A percentile compares a stretch with the other conserved stretches of the same genome.
Conservation (phyloP, 257 asterid species). For the Solanum rostratum region DNA sequence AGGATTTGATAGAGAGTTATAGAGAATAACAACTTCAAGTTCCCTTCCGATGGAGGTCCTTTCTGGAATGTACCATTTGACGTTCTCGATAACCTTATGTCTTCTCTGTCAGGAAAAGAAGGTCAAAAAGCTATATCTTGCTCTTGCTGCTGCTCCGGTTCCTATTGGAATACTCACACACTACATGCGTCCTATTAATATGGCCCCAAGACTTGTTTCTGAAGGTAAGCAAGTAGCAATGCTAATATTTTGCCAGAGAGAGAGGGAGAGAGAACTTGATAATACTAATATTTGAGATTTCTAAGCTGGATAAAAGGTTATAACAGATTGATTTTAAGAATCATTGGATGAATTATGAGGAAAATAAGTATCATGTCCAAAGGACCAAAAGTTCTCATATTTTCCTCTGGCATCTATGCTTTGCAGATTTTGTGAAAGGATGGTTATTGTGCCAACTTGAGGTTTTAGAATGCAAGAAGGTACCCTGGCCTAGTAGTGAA, state of each 20-base stretch:
- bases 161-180: slow-evolving; percentile 67
- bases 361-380: neutral
- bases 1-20: neutral
- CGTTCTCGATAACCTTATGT: neutral
- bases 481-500: slow-evolving; percentile 61
- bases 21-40: neutral
- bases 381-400: neutral
- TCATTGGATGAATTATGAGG: neutral
- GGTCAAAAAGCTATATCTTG: slow-evolving; percentile 86
- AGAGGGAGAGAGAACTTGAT: neutral
- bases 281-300: neutral
- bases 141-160: slow-evolving; percentile 81
- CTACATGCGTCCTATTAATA: slow-evolving; percentile 87
- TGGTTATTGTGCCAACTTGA: slow-evolving; percentile 91
- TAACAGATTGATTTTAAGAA: neutral
- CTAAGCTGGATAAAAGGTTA: neutral
- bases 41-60: neutral
- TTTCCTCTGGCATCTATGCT: neutral
- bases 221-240: slow-evolving; percentile 32
- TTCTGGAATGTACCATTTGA: neutral
- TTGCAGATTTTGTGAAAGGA: slow-evolving; percentile 47
- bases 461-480: slow-evolving; percentile 79
- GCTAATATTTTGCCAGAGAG: neutral
- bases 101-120: slow-evolving; percentile 52
- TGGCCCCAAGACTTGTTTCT: slow-evolving; percentile 80